These are phyloP conservation scores for Oropetium thomaeum DNA, from an alignment of 176 grass and related monocot species.

Conservation along the genomic window DNA sequence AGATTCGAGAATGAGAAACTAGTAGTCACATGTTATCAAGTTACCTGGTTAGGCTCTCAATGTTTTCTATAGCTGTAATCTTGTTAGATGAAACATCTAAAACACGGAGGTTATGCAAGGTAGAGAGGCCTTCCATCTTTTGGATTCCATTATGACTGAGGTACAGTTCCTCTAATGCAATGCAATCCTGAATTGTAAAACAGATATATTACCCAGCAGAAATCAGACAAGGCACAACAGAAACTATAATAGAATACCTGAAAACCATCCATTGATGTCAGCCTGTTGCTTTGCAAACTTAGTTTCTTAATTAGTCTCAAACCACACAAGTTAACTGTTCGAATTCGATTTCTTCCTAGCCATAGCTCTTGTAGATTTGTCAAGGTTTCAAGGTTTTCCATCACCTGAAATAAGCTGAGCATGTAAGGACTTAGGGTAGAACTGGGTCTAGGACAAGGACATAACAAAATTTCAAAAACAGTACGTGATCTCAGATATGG, in stretches of 20 bases:
- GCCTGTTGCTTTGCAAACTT: conserved; percentile 93
- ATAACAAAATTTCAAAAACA: conserved; percentile 3
- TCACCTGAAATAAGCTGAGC: conserved; percentile 53
- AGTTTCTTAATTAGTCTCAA: conserved; percentile 88
- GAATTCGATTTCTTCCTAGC: conserved; percentile 89
- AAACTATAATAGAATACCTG: conserved; percentile 53
- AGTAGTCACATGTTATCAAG: background rate
- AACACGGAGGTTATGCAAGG: conserved; percentile 73
- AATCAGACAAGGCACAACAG: background rate
- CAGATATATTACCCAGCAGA: background rate
- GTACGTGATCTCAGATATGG: background rate
- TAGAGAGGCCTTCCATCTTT: conserved; percentile 90
- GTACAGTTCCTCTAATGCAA: conserved; percentile 85
- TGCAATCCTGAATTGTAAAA: conserved; percentile 56
- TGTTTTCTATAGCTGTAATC: conserved; percentile 57
- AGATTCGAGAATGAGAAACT: background rate
- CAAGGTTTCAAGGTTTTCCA: conserved; percentile 87
- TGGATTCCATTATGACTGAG: conserved; percentile 96
- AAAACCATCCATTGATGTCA: conserved; percentile 76
- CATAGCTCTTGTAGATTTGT: conserved; percentile 83
- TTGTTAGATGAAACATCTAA: conserved; percentile 97
- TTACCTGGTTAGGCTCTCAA: conserved; percentile 80
- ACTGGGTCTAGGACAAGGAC: background rate
- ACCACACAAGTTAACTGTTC: conserved; percentile 73
- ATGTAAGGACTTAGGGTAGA: background rate